phyloP scores from a whole-genome alignment of 225 moss, liverwort and hornwort genomes.

The Pleurozium schreberi region DNA sequence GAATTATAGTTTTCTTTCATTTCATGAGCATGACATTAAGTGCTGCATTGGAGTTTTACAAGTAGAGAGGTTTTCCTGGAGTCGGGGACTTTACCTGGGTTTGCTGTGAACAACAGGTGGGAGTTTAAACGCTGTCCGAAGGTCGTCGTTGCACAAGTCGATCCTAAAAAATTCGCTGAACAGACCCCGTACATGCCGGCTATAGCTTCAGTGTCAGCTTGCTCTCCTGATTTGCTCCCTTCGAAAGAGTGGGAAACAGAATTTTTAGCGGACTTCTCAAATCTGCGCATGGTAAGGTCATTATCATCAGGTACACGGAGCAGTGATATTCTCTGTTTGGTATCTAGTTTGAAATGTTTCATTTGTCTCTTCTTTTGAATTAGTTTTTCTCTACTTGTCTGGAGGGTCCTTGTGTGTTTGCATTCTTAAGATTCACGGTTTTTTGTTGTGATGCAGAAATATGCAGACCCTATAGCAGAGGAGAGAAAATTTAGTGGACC shows the following conservation, averaged over 20 bases:
- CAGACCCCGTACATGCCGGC: constrained; percentile 91
- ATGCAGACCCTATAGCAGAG: constrained; percentile 2
- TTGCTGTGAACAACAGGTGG: constrained; percentile 40
- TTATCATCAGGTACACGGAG: neutral
- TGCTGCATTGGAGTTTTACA: neutral
- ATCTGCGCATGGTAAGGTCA: constrained; percentile 63
- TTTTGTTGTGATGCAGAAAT: constrained; percentile 18
- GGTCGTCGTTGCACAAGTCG: constrained; percentile 72
- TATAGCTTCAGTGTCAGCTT: constrained; percentile 50
- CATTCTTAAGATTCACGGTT: neutral
- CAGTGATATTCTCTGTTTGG: neutral
- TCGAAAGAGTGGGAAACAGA: constrained; percentile 76
- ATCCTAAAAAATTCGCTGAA: constrained; percentile 59
- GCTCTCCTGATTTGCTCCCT: constrained; percentile 63
- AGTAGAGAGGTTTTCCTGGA: neutral
- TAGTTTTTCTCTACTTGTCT: neutral
- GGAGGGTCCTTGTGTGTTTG: neutral
- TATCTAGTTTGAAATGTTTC: neutral
- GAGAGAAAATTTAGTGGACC: constrained; percentile 13
- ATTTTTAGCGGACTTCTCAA: constrained; percentile 58
- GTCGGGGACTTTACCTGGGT: neutral
- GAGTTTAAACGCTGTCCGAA: constrained; percentile 92
- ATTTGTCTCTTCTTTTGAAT: neutral
- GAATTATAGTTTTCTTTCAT: neutral
- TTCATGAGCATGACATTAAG: neutral